These are phyloP conservation scores for Eutrema salsugineum DNA, from an alignment of 441 rosid genomes.

Conservation along the genomic window DNA sequence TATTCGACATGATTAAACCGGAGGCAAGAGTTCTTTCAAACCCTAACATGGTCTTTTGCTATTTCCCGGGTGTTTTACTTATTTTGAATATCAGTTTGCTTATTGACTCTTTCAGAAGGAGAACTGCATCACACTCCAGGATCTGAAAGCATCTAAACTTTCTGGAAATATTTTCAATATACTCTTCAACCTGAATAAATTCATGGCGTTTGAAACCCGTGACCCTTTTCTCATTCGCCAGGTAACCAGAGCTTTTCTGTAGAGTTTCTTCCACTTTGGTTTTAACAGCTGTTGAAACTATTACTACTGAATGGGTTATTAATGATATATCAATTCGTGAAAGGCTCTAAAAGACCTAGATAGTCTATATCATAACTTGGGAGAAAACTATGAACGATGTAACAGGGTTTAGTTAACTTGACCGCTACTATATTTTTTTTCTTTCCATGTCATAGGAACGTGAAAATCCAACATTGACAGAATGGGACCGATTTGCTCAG, in stretches of 20 bases:
- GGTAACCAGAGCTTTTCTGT: constrained; percentile 34
- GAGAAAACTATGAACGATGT: background rate
- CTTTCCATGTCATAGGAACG: constrained; percentile 34
- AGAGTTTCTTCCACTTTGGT: background rate
- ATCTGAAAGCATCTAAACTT: constrained; percentile 55
- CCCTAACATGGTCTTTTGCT: background rate
- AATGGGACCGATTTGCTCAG: constrained; percentile 60
- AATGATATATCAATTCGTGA: background rate
- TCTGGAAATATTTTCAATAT: constrained; percentile 62
- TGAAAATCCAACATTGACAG: constrained; percentile 52
- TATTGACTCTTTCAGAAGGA: constrained; percentile 45
- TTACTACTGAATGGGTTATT: background rate
- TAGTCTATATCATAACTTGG: background rate
- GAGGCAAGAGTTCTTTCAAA: constrained; percentile 32
- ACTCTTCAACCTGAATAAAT: constrained; percentile 64
- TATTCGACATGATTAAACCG: constrained; percentile 63
- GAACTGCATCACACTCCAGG: constrained; percentile 49
- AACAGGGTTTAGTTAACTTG: background rate
- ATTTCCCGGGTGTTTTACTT: background rate
- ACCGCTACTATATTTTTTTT: background rate
- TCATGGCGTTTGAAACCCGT: constrained; percentile 59
- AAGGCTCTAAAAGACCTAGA: background rate
- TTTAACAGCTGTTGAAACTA: background rate
- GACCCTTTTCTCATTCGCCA: constrained; percentile 56
- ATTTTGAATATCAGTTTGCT: background rate